phyloP scores from a whole-genome alignment of 139 green algal genomes.

The Chlamydomonas applanata region DNA sequence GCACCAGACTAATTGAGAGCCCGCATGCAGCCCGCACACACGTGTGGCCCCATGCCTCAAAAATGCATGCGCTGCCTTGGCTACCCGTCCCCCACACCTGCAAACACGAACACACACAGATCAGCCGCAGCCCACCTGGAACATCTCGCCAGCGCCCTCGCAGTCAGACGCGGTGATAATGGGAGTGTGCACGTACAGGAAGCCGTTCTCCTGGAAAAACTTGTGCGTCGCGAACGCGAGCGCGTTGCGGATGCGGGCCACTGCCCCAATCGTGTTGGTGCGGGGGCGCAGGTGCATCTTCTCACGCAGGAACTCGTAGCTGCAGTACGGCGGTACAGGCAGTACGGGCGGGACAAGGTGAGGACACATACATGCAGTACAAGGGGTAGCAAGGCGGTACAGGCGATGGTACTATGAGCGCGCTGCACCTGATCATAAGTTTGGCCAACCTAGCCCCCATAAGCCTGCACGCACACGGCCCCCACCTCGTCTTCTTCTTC shows the following conservation, averaged over 20 bases:
- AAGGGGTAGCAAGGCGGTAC: no score
- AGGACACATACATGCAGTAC: no score
- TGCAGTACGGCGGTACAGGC: no score
- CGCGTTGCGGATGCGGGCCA: constrained; percentile 94
- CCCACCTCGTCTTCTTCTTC: constrained; percentile 89
- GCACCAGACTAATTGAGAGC: not conserved
- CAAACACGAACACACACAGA: constrained; percentile 5
- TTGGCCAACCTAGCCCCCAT: no score
- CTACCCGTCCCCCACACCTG: not conserved
- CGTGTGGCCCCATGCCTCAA: not conserved
- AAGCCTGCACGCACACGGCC: no score
- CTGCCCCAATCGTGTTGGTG: constrained; percentile 95
- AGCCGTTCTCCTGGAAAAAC: constrained; percentile 92
- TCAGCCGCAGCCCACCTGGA: constrained; percentile 77
- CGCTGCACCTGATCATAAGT: no score
- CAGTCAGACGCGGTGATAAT: constrained; percentile 94
- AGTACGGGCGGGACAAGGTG: no score
- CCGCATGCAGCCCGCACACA: not conserved
- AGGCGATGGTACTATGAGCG: no score
- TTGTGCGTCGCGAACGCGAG: constrained; percentile 93
- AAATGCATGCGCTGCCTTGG: not conserved
- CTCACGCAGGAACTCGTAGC: constrained; percentile 89
- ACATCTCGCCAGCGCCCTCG: constrained; percentile 99
- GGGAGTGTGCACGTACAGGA: constrained; percentile 97
- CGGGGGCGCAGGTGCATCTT: constrained; percentile 90